Evolutionary conservation across 2,329 filamentous ascomycete genomes (phyloP), one percentile per base, ranked within the genome.

Genomic region (Cordyceps farinosa): DNA sequence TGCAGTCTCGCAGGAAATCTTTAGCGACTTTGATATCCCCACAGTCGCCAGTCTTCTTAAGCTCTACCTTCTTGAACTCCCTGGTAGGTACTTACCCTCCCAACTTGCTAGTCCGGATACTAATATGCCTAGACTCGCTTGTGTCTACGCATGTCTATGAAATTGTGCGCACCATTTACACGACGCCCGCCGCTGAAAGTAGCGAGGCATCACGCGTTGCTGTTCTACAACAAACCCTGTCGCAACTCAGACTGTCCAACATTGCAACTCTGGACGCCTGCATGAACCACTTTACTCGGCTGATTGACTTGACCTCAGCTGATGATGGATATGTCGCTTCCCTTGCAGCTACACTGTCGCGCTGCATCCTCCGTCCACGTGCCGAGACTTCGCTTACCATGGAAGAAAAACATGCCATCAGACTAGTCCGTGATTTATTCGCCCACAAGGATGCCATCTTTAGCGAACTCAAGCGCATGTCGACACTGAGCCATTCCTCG

Each of bases 141-240:
- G 94, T 99, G 66, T 98, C 95, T 63, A 96, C 92, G 47, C 94
- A 98, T 74, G 92, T 99, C 64, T 99, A 99, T 76, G 96, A 99
- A 79, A 98, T 99, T 72, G 89, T 99, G 74, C 93, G 97, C 78
- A 98, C 92, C 2, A 96, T 99, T 67, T 99, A 99, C 80, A 89
- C 87, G 53, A 92, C 90, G 15, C 89, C 92, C 13, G 83, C 90
- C 53, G 84, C 90, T 48, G 91, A 96, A 63, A 84, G 86, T 17
- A 87, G 88, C 3, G 91, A 96, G 69, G 83, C 87, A 58, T 88
- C 91, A 13, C 90, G 95, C 60, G 85, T 99, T 67, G 90, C 92
- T 61, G 92, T 98, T 65, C 85, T 99, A 40, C 95, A 99, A 76
- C 96, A 95, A 70, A 98, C 95, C 0, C 88, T 99, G 62, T 94